Percentiles rank a stretch among this genome's conserved stretches.
Evolutionary conservation across 768 basidiomycete genomes (phyloP).

Genomic region (Epithele typhae): DNA sequence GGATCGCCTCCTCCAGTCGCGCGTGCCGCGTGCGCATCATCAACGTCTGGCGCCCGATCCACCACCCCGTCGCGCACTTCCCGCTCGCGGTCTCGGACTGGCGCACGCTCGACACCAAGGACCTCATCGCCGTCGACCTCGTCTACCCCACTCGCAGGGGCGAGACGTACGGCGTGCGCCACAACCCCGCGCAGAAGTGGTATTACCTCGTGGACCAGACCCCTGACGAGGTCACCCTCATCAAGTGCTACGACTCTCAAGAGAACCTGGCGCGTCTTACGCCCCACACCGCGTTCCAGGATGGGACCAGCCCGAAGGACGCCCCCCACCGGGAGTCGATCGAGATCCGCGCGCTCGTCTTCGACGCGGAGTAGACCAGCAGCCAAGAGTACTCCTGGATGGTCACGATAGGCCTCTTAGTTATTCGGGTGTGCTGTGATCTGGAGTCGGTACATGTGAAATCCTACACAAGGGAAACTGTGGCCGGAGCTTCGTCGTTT

Average conservation of each 20-base stretch:
- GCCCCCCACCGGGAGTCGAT: conserved; percentile 35
- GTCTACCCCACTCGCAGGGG: conserved; percentile 32
- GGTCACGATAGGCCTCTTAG: no score
- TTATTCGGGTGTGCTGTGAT: no score
- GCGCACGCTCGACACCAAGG: conserved; percentile 32
- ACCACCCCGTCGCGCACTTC: conserved; percentile 33
- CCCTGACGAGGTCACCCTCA: conserved; percentile 34
- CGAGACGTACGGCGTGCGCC: conserved; percentile 28
- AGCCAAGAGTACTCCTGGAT: no score
- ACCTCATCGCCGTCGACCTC: conserved; percentile 31
- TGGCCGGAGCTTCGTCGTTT: no score
- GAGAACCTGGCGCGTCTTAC: conserved; percentile 30
- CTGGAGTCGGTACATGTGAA: no score
- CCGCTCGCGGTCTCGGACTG: conserved; percentile 41
- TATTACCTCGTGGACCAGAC: conserved; percentile 33
- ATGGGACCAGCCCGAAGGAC: conserved; percentile 25
- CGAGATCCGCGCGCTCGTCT: conserved; percentile 35
- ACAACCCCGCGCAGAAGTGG: conserved; percentile 32
- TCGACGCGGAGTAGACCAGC: conserved; percentile 28
- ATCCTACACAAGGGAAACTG: no score
- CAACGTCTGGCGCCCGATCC: conserved; percentile 45
- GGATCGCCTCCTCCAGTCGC: conserved; percentile 33
- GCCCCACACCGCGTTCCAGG: conserved; percentile 34
- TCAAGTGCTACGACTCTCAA: conserved; percentile 38
- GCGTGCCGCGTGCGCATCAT: conserved; percentile 39